phyloP scores from a whole-genome alignment of 306 rosid species.

The Crataegus laevigata region DNA sequence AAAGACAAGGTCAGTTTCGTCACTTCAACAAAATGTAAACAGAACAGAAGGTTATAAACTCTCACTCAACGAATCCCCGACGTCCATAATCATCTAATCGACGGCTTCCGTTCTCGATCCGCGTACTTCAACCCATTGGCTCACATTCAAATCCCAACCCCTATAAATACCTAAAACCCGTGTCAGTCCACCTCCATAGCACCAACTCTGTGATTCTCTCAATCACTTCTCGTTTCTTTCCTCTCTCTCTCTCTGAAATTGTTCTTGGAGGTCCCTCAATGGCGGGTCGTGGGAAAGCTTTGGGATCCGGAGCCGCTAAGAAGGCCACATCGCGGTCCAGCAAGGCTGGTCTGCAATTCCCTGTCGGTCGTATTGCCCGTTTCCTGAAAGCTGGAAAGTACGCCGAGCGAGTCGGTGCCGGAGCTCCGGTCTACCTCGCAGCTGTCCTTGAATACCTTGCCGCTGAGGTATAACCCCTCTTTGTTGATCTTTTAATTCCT shows the following conservation, averaged over 20 bases:
- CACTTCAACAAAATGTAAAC: slow-evolving; percentile 3
- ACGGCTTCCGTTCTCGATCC: slow-evolving; percentile 22
- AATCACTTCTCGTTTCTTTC: background rate
- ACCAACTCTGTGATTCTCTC: background rate
- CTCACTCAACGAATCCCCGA: slow-evolving; percentile 15
- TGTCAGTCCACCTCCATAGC: background rate
- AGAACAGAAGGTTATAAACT: background rate
- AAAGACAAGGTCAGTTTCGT: slow-evolving; percentile 12
- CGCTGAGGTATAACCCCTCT: slow-evolving; percentile 49
- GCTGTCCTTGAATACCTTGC: slow-evolving; percentile 91
- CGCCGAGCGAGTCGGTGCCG: slow-evolving; percentile 89
- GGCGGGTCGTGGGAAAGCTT: slow-evolving; percentile 81
- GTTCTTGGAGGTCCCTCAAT: slow-evolving; percentile 9
- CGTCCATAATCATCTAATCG: slow-evolving; percentile 26
- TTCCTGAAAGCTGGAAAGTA: slow-evolving; percentile 85
- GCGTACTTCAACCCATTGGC: slow-evolving; percentile 41
- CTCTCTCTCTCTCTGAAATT: background rate
- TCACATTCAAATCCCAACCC: background rate
- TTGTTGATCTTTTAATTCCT: background rate
- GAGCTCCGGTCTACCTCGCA: slow-evolving; percentile 90
- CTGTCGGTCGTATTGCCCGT: slow-evolving; percentile 90
- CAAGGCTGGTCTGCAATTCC: slow-evolving; percentile 88
- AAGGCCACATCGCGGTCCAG: slow-evolving; percentile 79
- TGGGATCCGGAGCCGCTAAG: slow-evolving; percentile 67
- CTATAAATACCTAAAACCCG: slow-evolving; percentile 33